Evolutionary conservation across 768 basidiomycete genomes (phyloP), one percentile per base, ranked within the genome.

Genomic region (Agaricus subrufescens): DNA sequence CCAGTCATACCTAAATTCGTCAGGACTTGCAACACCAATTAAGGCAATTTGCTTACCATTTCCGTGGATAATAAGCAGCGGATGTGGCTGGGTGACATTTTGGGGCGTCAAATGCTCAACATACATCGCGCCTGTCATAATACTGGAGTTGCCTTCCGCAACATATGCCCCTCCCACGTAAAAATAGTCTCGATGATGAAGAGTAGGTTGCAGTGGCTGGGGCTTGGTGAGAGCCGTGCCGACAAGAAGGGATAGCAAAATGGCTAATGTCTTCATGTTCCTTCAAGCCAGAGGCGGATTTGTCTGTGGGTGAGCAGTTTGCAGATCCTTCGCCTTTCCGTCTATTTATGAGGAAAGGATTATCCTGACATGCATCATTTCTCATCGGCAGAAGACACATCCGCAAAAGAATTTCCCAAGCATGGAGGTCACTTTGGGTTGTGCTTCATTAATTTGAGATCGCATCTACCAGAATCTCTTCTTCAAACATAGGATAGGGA

Each of bases 1-100:
- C 78, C 80, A 6, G 79, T 80, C 80, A 81, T 80, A 25, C 75
- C 73, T 74, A 19, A 39, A 10, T 11, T 19, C 25, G 15, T 45
- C 15, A 42, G 44, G n/a, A 1, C 30, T 42, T 15, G 34, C 26
- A 45, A 43, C 25, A 26, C 38, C 11, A 14, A 6, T 14, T 7
- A 9, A 31, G 6, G 10, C 5, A 11, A 26, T 34, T 3, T 46
- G 34, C 62, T 52, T 29, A 74, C 73, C 79, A 52, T 72, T 71
- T 25, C 80, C 81, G 46, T 76, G 80, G 23, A 82, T 76, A 50
- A 82, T 65, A 11, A 82, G 59, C 31, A 82, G 49, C 3, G 81
- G 81, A 37, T 71, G 63, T 14, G 65, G 68, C 46, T 71, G 73
- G 9, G 69, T 75, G 14, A 74, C 69, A 26, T 60, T 66, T 14